Percentiles rank a stretch among this genome's conserved stretches.
These are phyloP conservation scores for Phlegmacium glaucopus DNA, from an alignment of 768 basidiomycete species.

Conservation along the genomic window DNA sequence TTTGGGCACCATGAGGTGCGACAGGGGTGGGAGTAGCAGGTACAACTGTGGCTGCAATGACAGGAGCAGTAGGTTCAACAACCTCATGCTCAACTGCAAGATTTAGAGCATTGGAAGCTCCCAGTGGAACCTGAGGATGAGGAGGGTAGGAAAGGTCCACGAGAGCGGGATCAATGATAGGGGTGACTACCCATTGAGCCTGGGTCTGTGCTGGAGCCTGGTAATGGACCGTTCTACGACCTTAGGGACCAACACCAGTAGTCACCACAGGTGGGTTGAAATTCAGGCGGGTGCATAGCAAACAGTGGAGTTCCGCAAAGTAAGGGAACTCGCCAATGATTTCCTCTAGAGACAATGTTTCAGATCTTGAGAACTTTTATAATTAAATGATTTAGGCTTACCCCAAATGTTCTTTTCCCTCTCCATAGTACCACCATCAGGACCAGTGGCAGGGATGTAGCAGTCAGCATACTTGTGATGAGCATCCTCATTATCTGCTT, in stretches of 20 bases:
- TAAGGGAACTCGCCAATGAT: constrained; percentile 13
- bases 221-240: constrained; percentile 7
- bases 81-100: neutral
- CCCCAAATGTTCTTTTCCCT: constrained; percentile 14
- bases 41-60: neutral
- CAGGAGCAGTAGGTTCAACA: neutral
- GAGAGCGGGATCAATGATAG: neutral
- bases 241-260: constrained; percentile 19
- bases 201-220: constrained; percentile 7
- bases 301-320: constrained; percentile 9
- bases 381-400: neutral
- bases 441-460: constrained; percentile 9
- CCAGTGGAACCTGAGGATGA: no score
- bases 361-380: neutral
- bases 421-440: constrained; percentile 9
- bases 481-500: constrained; percentile 1
- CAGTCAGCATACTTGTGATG: constrained; percentile 2
- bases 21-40: neutral
- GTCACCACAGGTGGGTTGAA: constrained; percentile 15
- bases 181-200: neutral
- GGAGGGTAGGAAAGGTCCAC: neutral
- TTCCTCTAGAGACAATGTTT: constrained; percentile 4
- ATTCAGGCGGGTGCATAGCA: constrained; percentile 12
- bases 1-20: neutral
- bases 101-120: neutral